Evolutionary conservation across 495 filamentous ascomycete genomes (phyloP), one percentile per base, ranked within the genome.

Genomic region (Filosporella fistucella): DNA sequence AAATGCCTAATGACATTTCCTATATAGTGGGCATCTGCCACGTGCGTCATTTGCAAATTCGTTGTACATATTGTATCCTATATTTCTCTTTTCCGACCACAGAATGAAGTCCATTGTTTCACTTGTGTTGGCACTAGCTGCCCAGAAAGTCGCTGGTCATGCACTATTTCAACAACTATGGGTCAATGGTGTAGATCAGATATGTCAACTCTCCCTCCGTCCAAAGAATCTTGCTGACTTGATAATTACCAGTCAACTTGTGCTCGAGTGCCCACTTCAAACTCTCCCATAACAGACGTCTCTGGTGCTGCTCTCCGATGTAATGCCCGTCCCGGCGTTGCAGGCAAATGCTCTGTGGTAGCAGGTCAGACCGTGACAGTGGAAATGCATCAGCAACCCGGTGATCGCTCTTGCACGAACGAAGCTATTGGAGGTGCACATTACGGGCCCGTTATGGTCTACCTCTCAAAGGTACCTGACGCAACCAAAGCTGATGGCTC

Each of bases 281-380:
- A 80, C 66, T 71, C 70, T 55, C 74, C 75, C 14, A 72, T 75
- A 17, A 68, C 66, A 49, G 70, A 79, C 62, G 77, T 76, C 33
- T 71, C 42, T 47, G 36, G 47, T 44, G 26, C 29, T 7, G 49
- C 48, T 36, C 44, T 62, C 14, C 52, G 55, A 43, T 67, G 62
- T 49, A 67, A 67, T 41, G 47, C 37, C 11, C 48, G 51, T 14
- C 48, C 51, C 24, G 44, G 44, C 12, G 29, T 46, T 1, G 9
- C 40, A 22, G 35, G 41, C 1, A 52, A 47, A 11, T 68, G 61
- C 37, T 18, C 45, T 29, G 52, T 56, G 1, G 37, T 46, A 12
- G 53, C 57, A 8, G 57, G 57, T 5, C 16, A 29, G 17, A 59
- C 18, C 0, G 52, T 59, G 2, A 50, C 51, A 2, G 50, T 52